A percentile compares a stretch with the other conserved stretches of the same genome.
Conservation (phyloP, 805 yeast species). For the Zygotorulaspora florentina region DNA sequence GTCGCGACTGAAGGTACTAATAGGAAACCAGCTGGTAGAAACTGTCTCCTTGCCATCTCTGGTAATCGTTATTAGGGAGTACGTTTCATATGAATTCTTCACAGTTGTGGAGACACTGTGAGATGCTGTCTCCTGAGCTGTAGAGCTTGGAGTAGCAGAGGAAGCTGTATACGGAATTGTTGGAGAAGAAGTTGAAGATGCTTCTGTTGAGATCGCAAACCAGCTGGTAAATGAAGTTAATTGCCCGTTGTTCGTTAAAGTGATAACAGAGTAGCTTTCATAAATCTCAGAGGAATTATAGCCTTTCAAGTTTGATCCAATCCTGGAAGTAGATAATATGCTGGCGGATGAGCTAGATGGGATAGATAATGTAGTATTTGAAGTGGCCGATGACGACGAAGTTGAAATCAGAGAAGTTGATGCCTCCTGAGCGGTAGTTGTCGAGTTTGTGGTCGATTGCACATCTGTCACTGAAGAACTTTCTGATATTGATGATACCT, state of each 20-base stretch:
- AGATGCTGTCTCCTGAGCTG: neutral
- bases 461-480: too few relatives aligned
- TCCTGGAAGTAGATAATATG: neutral
- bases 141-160: neutral
- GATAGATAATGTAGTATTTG: neutral
- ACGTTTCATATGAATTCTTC: constrained; percentile 5
- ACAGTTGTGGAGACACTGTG: neutral
- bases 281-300: neutral
- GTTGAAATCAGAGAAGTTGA: too few relatives aligned
- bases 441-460: neutral
- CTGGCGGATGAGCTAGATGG: neutral
- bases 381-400: too few relatives aligned
- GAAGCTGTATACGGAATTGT: neutral
- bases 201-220: constrained; percentile 7
- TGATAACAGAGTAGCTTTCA: constrained; percentile 1
- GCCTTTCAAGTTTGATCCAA: neutral
- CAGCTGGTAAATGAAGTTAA: constrained; percentile 1
- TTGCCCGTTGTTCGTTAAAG: neutral
- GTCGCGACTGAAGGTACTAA: neutral
- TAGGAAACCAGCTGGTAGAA: constrained; percentile 29
- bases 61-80: constrained; percentile 22
- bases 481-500: too few relatives aligned
- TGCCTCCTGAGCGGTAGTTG: neutral
- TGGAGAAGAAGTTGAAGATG: neutral
- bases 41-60: constrained; percentile 21